phyloP scores from a whole-genome alignment of 805 yeast genomes.

The Ogataea thermomethanolica region DNA sequence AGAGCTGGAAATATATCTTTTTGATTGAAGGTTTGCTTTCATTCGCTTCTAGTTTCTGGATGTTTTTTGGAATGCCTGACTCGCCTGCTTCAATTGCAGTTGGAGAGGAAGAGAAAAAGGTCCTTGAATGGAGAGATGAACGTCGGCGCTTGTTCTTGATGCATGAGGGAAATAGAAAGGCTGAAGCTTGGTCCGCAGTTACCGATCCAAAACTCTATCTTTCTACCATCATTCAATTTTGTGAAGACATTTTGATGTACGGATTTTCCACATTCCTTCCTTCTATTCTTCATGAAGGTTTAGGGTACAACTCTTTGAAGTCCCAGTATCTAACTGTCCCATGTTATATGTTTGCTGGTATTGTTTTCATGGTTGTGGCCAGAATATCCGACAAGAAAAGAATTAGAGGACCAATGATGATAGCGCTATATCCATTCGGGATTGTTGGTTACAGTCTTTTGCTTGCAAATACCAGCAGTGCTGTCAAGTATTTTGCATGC shows the following conservation, averaged over 20 bases:
- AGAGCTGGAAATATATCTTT: constrained; percentile 20
- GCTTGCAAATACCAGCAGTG: constrained; percentile 27
- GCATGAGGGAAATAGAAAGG: constrained; percentile 2
- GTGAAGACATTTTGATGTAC: constrained; percentile 40
- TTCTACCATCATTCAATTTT: constrained; percentile 41
- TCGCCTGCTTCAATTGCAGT: constrained; percentile 7
- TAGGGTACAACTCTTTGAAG: constrained; percentile 30
- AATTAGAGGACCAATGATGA: constrained; percentile 34
- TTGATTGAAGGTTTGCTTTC: constrained; percentile 17
- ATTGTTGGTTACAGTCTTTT: constrained; percentile 32
- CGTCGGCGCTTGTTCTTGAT: constrained; percentile 9
- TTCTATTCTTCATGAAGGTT: constrained; percentile 32
- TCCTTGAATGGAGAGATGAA: constrained; percentile 9
- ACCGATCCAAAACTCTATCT: constrained; percentile 36
- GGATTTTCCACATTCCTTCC: constrained; percentile 43
- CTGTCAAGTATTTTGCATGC: constrained; percentile 24
- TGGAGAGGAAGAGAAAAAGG: constrained; percentile 9
- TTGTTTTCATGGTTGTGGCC: constrained; percentile 26
- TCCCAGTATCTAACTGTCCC: constrained; percentile 43
- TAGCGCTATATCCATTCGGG: constrained; percentile 26
- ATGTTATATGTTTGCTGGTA: constrained; percentile 35
- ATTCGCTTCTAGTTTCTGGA: constrained; percentile 6
- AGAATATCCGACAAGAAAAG: constrained; percentile 26
- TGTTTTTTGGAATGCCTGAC: constrained; percentile 14
- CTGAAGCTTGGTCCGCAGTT: constrained; percentile 30